phyloP scores from a whole-genome alignment of 2,329 filamentous ascomycete genomes.

The Botrytis galanthina region DNA sequence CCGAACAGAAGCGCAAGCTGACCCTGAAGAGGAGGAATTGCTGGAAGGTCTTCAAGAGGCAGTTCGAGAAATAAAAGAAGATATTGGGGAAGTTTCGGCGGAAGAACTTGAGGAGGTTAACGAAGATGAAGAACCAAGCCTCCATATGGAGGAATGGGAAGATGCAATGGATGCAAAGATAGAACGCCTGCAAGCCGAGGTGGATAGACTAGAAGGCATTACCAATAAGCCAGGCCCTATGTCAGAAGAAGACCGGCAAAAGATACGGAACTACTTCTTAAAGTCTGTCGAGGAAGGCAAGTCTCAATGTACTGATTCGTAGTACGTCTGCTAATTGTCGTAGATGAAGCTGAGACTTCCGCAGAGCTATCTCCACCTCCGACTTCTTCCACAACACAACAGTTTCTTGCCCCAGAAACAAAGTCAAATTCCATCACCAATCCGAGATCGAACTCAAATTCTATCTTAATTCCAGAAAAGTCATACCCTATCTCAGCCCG shows the following conservation, averaged over 20 bases:
- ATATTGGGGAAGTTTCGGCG: slow-evolving; percentile 18
- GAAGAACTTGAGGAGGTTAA: slow-evolving; percentile 20
- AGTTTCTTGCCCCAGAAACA: slow-evolving; percentile 5
- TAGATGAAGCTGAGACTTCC: slow-evolving; percentile 5
- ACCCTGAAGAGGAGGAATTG: slow-evolving; percentile 25
- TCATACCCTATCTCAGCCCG: background rate
- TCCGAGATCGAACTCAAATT: background rate
- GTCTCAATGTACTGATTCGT: background rate
- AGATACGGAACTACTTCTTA: slow-evolving; percentile 23
- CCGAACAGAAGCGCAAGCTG: slow-evolving; percentile 29
- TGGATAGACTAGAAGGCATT: slow-evolving; percentile 21
- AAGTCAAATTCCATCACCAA: background rate
- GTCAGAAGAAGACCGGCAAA: slow-evolving; percentile 22
- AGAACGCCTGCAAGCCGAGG: slow-evolving; percentile 16
- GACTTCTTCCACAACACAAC: slow-evolving; percentile 1
- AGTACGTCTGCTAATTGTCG: slow-evolving; percentile 1
- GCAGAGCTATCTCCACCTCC: slow-evolving; percentile 7
- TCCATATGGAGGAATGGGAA: slow-evolving; percentile 18
- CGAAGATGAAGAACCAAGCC: slow-evolving; percentile 22
- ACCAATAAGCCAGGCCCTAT: slow-evolving; percentile 23
- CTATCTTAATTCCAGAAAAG: background rate
- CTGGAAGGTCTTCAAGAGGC: slow-evolving; percentile 18
- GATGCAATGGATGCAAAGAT: slow-evolving; percentile 19
- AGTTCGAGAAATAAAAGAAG: slow-evolving; percentile 18
- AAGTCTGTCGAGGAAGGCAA: slow-evolving; percentile 20